Evolutionary conservation across 1,139 yeast species (phyloP), one percentile per base, ranked within the genome.

Genomic region (Saccharomyces uvarum): DNA sequence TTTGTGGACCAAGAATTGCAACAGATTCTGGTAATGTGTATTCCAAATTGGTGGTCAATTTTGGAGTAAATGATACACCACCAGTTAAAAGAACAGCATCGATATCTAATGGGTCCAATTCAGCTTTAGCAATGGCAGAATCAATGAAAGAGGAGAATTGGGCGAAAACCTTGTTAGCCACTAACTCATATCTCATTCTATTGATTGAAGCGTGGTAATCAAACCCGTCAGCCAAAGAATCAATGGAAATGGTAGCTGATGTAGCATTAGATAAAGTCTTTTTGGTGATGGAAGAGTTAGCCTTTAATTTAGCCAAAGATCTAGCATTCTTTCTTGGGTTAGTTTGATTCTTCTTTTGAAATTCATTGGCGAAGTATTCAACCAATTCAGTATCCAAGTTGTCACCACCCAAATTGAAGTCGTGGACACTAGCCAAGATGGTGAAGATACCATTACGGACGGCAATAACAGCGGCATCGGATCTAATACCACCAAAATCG

Each of bases 401-500:
- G 67, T 82, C 86, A 70, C 99, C 99, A 69, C 99, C 98, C 61
- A 95, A 80, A 54, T 82, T 83, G 66, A 77, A 77, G 71, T 88
- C 87, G 70, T 91, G 97, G 58, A 83, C 83, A 63, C 98, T 89
- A 57, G 96, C 86, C 64, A 93, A 78, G 53, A 90, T 78, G 56
- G 99, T 93, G 75, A 88, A 80, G 61, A 91, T 82, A 66, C 99
- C 99, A 55, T 64, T 67, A 77, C 98, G 86, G 58, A 86, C 88
- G 50, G 97, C 83, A 67, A 93, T 78, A 53, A 95, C 93, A 55
- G 99, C 97, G 60, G 93, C 97, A 70, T 93, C 99, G 47, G 96
- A 86, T 75, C 99, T 84, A 64, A 90, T 81, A 70, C 97, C 98
- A 72, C 99, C 99, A 68, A 93, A 88, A 73, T 93, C 99, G 52